Evolutionary conservation across 371 early-diverging fungal species (phyloP), one percentile per base, ranked within the genome.

Genomic region (Lichtheimia hyalospora): DNA sequence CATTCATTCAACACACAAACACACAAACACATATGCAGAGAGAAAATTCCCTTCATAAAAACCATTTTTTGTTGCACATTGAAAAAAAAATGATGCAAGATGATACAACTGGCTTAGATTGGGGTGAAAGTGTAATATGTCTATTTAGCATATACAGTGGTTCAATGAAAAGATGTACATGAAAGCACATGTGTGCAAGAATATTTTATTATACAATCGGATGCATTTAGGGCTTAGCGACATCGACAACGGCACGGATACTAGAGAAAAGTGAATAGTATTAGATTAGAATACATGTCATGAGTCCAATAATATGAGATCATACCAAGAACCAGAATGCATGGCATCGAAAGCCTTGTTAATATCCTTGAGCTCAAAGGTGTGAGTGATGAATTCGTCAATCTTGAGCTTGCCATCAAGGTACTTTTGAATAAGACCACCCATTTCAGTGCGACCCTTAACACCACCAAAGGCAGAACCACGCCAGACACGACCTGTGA

Each of bases 391-490:
- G 68, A 87, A 90, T 62, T 92, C 92, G 68, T 97, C 98, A 58
- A 97, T 84, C 80, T 95, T 94, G 52, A 97, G 81, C 70, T 87
- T 75, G 55, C 92, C 90, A 46, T 84, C 73, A 57, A 92, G 52
- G 67, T 97, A 97, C 66, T 90, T 84, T 62, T 94, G 78, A 23
- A 97, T 96, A 51, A 95, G 82, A 8, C 83, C 88, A 2, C 95
- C 96, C 67, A 97, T 80, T 70, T 97, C 95, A 5, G 91, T 79
- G 55, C 95, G 83, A 48, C 97, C 97, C 84, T 96, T 97, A 67
- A 96, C 90, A 50, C 98, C 98, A 62, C 98, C 98, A 70, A 97
- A 97, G 3, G 97, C 97, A 51, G 90, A 87, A 10, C 98, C 98
- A 74, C 91, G 92, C 98, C 98, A 97, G 20, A 90, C 91, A 60